Evolutionary conservation across 192 early-diverging fungal genomes (phyloP).

Genomic region (Linderina pennispora): DNA sequence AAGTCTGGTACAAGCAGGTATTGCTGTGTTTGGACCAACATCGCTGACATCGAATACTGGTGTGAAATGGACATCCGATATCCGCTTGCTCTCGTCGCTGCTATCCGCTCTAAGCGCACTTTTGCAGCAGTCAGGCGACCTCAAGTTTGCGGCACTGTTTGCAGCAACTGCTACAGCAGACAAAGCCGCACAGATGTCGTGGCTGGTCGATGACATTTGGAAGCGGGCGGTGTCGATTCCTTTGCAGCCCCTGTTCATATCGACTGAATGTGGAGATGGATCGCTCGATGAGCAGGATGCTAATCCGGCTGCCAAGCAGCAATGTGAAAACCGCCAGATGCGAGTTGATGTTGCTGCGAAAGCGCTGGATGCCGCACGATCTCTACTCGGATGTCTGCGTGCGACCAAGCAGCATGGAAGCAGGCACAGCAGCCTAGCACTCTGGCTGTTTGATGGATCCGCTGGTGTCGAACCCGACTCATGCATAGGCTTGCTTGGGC

Average conservation of each 20-base stretch:
- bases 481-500: neutral
- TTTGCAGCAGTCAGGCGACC: neutral
- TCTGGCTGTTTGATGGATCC: neutral
- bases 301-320: slow-evolving; percentile 1
- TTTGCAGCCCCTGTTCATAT: neutral
- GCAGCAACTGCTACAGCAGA: neutral
- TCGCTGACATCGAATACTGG: neutral
- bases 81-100: slow-evolving; percentile 1
- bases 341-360: slow-evolving; percentile 1
- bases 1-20: neutral
- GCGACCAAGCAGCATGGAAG: neutral
- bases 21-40: slow-evolving; percentile 2
- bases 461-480: neutral
- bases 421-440: neutral
- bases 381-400: neutral
- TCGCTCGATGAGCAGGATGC: neutral
- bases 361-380: slow-evolving; percentile 1
- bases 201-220: slow-evolving; percentile 13
- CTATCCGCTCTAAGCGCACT: slow-evolving; percentile 2
- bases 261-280: neutral
- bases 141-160: neutral
- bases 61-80: neutral
- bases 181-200: neutral
- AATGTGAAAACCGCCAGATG: neutral
- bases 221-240: slow-evolving; percentile 3